These are phyloP conservation scores for Hirsutella minnesotensis DNA, from an alignment of 2,329 filamentous ascomycete species.

Conservation along the genomic window DNA sequence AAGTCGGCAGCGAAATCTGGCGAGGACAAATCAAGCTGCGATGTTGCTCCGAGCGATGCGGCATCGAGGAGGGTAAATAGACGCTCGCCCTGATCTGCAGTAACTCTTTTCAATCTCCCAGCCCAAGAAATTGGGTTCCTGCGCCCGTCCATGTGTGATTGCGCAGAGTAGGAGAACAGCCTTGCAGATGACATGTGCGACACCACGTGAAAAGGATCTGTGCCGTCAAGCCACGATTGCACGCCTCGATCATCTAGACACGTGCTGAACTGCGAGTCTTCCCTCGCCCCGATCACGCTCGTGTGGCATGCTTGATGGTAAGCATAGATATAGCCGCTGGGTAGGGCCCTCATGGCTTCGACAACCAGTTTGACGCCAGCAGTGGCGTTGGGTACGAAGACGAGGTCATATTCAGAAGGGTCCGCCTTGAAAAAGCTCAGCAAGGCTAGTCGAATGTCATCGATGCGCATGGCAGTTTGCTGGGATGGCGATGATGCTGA, in stretches of 20 bases:
- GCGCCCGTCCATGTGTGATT: conserved; percentile 85
- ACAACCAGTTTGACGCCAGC: conserved; percentile 79
- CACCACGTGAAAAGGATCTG: conserved; percentile 16
- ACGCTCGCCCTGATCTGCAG: conserved; percentile 8
- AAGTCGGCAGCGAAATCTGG: conserved; percentile 63
- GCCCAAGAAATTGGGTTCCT: conserved; percentile 65
- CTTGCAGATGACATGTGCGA: conserved; percentile 14
- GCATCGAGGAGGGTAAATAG: conserved; percentile 71
- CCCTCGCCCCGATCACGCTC: conserved; percentile 70
- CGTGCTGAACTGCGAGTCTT: conserved; percentile 50
- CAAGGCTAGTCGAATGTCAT: conserved; percentile 60
- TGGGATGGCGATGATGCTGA: conserved; percentile 76
- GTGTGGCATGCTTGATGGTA: conserved; percentile 83
- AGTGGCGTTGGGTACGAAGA: conserved; percentile 89
- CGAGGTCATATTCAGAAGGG: conserved; percentile 69
- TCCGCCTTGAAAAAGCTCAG: conserved; percentile 72
- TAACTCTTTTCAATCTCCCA: conserved; percentile 23
- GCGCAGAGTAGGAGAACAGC: conserved; percentile 72
- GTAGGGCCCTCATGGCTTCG: conserved; percentile 59
- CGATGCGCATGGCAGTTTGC: conserved; percentile 59
- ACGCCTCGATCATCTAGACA: conserved; percentile 60
- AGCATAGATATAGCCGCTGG: conserved; percentile 65
- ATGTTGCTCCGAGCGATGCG: conserved; percentile 68
- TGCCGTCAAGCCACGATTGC: conserved; percentile 47
- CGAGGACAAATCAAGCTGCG: conserved; percentile 59